Percentiles rank a stretch among this genome's conserved stretches.
phyloP scores from a whole-genome alignment of 805 yeast genomes.

The Candida taoyuanica region DNA sequence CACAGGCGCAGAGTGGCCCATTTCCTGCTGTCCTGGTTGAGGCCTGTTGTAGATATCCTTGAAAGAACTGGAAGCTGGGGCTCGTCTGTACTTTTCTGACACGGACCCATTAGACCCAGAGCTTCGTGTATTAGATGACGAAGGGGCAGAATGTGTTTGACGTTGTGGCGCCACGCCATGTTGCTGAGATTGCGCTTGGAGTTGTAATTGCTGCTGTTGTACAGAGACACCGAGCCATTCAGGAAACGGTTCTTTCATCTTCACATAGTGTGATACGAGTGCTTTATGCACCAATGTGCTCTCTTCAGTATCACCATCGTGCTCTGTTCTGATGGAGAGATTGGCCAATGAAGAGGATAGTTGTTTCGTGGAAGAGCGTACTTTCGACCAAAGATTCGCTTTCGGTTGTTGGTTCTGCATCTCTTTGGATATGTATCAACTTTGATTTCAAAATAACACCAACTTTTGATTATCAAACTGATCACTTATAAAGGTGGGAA shows the following conservation, averaged over 20 bases:
- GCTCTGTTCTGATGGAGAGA: slow-evolving; percentile 24
- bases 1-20: slow-evolving; percentile 6
- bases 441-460: no score
- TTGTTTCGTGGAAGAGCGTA: slow-evolving; percentile 25
- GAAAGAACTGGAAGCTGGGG: slow-evolving; percentile 16
- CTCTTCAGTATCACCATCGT: slow-evolving; percentile 25
- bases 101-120: slow-evolving; percentile 2
- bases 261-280: slow-evolving; percentile 18
- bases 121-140: slow-evolving; percentile 3
- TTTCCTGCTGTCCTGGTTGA: slow-evolving; percentile 6
- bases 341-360: slow-evolving; percentile 21
- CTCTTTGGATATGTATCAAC: no score
- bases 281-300: slow-evolving; percentile 26
- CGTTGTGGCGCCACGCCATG: slow-evolving; percentile 5
- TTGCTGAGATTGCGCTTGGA: slow-evolving; percentile 5
- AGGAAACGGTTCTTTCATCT: slow-evolving; percentile 17
- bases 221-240: slow-evolving; percentile 26
- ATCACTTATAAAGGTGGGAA: no score
- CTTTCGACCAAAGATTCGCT: slow-evolving; percentile 22
- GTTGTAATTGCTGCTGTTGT: slow-evolving; percentile 13
- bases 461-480: no score
- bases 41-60: slow-evolving; percentile 17
- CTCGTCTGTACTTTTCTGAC: slow-evolving; percentile 9
- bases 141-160: slow-evolving; percentile 5
- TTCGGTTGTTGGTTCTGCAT: slow-evolving; percentile 6